Conservation (phyloP, 2,329 filamentous ascomycete species). For the Myotisia sp. region DNA sequence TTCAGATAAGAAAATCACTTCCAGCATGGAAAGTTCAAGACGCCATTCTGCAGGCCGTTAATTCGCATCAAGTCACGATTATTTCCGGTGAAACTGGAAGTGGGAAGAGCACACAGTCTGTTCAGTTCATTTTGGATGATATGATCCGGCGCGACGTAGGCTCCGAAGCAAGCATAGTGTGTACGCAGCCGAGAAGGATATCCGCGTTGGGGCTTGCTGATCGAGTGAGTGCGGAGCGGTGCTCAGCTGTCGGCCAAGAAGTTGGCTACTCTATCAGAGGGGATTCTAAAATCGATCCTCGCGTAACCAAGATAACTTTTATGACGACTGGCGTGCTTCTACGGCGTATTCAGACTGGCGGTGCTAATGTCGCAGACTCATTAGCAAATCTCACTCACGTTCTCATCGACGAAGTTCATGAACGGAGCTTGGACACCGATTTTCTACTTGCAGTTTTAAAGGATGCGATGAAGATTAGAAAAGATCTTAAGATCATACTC, state of each 20-base stretch:
- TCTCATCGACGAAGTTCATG: constrained; percentile 92
- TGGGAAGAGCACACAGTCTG: constrained; percentile 91
- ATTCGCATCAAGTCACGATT: constrained; percentile 73
- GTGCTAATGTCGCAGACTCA: constrained; percentile 66
- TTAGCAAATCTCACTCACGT: constrained; percentile 86
- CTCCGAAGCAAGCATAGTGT: constrained; percentile 71
- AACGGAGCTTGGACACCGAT: constrained; percentile 86
- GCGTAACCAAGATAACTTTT: constrained; percentile 78
- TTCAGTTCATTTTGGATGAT: constrained; percentile 90
- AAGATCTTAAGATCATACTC: constrained; percentile 74
- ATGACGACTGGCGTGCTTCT: constrained; percentile 91
- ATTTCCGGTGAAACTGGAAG: constrained; percentile 95
- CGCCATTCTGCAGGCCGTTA: constrained; percentile 60
- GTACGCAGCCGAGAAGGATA: constrained; percentile 88
- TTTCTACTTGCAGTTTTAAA: constrained; percentile 79
- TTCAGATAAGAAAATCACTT: constrained; percentile 54
- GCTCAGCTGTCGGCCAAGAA: constrained; percentile 65
- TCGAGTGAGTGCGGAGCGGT: constrained; percentile 84
- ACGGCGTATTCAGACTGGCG: constrained; percentile 75
- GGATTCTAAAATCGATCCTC: constrained; percentile 59
- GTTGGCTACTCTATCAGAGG: constrained; percentile 86
- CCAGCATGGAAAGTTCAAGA: constrained; percentile 80
- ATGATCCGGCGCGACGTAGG: constrained; percentile 65
- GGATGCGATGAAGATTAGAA: constrained; percentile 59
- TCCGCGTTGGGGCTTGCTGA: constrained; percentile 89